phyloP scores from a whole-genome alignment of 371 early-diverging fungal species.

The Blakeslea trispora region DNA sequence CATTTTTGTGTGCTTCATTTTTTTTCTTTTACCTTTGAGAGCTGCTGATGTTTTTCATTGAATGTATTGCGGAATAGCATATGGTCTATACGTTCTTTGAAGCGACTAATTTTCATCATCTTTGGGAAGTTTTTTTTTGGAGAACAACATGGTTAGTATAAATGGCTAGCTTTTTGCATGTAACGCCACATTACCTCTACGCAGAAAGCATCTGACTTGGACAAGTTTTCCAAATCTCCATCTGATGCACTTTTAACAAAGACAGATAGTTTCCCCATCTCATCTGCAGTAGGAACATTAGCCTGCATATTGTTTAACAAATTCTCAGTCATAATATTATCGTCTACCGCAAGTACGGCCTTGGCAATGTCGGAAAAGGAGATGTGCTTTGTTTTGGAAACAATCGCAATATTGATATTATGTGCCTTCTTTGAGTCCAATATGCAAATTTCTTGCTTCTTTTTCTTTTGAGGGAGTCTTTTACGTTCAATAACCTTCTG shows the following conservation, averaged over 20 bases:
- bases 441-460: slow-evolving; percentile 61
- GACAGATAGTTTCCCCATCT: slow-evolving; percentile 70
- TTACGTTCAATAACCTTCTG: slow-evolving; percentile 63
- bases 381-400: slow-evolving; percentile 69
- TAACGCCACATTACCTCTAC: slow-evolving; percentile 56
- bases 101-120: slow-evolving; percentile 83
- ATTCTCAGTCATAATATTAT: slow-evolving; percentile 63
- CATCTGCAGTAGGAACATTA: slow-evolving; percentile 74
- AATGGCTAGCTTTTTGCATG: not conserved
- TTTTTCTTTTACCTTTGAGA: slow-evolving; percentile 56
- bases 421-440: slow-evolving; percentile 77
- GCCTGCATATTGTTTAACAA: slow-evolving; percentile 66
- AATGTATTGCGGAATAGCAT: slow-evolving; percentile 81
- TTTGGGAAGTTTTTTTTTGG: slow-evolving; percentile 17
- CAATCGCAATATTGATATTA: slow-evolving; percentile 74
- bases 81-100: slow-evolving; percentile 75
- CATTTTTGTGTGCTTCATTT: no score
- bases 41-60: slow-evolving; percentile 67
- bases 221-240: slow-evolving; percentile 65
- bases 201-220: slow-evolving; percentile 84
- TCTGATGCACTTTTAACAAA: slow-evolving; percentile 67
- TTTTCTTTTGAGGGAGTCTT: slow-evolving; percentile 30
- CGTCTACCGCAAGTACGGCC: slow-evolving; percentile 67
- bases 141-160: no score
- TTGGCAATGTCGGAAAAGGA: slow-evolving; percentile 59